phyloP scores from a whole-genome alignment of 108 stramenopile genomes.

The Cyclotella choctawhatcheeana region DNA sequence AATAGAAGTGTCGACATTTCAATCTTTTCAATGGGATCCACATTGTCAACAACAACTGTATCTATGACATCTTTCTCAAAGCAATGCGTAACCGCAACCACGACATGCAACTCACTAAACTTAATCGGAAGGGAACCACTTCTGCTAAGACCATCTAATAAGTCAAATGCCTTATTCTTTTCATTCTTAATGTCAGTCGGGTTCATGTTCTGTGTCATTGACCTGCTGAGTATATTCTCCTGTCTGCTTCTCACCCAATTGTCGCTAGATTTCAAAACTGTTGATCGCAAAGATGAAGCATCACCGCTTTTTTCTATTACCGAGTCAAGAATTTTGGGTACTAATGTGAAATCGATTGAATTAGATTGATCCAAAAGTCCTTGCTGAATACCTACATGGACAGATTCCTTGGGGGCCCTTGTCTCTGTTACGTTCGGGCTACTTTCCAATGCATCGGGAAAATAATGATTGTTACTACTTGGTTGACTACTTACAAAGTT shows the following conservation, averaged over 20 bases:
- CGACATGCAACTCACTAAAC: constrained; percentile 74
- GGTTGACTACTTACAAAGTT: too few species aligned
- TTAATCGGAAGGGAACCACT: constrained; percentile 78
- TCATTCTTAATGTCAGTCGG: constrained; percentile 52
- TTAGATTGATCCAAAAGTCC: not conserved
- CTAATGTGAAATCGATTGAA: constrained; percentile 62
- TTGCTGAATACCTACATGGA: not conserved
- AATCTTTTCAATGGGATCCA: constrained; percentile 88
- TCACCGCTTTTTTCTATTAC: constrained; percentile 59
- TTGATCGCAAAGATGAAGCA: constrained; percentile 64
- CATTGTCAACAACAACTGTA: constrained; percentile 79
- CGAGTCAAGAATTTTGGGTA: constrained; percentile 69
- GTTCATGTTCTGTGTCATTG: constrained; percentile 25
- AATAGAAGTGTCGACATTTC: constrained; percentile 74
- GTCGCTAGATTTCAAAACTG: constrained; percentile 60
- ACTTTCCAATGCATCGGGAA: not conserved
- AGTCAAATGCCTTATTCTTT: constrained; percentile 82
- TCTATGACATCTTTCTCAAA: constrained; percentile 81
- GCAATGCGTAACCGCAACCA: constrained; percentile 83
- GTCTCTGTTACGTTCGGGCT: not conserved
- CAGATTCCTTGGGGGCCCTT: not conserved
- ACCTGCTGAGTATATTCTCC: constrained; percentile 52
- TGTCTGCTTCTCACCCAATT: constrained; percentile 59
- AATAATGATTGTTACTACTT: too few species aligned
- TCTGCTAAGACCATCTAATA: constrained; percentile 80